phyloP scores from a whole-genome alignment of 805 yeast genomes.

The Candida ipomoeae region DNA sequence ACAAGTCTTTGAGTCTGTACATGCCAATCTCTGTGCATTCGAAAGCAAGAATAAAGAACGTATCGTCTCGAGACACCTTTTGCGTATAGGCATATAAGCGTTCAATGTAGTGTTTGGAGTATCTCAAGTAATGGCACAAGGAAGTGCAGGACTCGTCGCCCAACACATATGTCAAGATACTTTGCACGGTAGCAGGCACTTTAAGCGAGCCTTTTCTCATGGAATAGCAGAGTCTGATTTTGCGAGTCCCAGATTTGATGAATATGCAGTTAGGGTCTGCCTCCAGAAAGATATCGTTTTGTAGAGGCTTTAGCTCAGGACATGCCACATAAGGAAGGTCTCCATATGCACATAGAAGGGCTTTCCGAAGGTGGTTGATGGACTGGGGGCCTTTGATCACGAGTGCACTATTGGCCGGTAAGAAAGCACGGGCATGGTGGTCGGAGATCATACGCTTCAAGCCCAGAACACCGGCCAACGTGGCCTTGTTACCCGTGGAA shows the following conservation, averaged over 20 bases:
- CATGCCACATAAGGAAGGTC: not conserved
- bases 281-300: conserved; percentile 12
- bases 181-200: conserved; percentile 23
- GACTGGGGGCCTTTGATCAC: conserved; percentile 69
- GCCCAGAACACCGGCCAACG: conserved; percentile 21
- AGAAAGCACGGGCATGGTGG: conserved; percentile 42
- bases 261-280: conserved; percentile 23
- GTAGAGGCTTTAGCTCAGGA: not conserved
- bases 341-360: conserved; percentile 35
- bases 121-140: conserved; percentile 37
- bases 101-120: conserved; percentile 28
- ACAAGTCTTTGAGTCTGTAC: conserved; percentile 28
- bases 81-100: conserved; percentile 42
- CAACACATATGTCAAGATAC: conserved; percentile 52
- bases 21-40: conserved; percentile 46
- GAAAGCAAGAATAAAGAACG: conserved; percentile 47
- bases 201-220: conserved; percentile 10
- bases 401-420: conserved; percentile 48
- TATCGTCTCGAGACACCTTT: conserved; percentile 29
- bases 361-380: conserved; percentile 49
- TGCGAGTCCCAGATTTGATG: conserved; percentile 32
- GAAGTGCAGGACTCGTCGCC: conserved; percentile 62
- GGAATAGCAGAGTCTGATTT: conserved; percentile 47
- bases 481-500: conserved; percentile 59
- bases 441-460: conserved; percentile 29